phyloP scores from a whole-genome alignment of 139 green algal species.

The Chara braunii region DNA sequence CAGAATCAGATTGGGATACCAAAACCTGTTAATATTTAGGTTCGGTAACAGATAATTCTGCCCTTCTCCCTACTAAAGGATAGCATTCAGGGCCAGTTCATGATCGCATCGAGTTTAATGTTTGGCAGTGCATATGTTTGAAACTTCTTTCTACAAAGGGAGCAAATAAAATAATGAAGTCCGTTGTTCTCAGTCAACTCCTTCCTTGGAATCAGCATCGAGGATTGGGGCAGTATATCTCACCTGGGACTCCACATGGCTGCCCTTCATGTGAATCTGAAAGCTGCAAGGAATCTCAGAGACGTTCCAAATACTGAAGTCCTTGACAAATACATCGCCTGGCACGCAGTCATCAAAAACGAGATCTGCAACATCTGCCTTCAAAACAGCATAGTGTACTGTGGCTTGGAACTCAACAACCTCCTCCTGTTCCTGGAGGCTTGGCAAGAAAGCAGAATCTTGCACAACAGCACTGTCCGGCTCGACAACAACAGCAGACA shows the following conservation, averaged over 20 bases:
- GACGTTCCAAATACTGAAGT: constrained; percentile 30
- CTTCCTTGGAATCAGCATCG: too few relatives aligned
- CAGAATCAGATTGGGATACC: too few relatives aligned
- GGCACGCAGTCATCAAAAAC: constrained; percentile 32
- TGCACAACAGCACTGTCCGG: background rate
- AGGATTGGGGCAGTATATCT: too few relatives aligned
- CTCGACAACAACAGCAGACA: background rate
- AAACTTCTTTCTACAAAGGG: too few relatives aligned
- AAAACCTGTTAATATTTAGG: too few relatives aligned
- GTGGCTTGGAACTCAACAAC: constrained; percentile 1
- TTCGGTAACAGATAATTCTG: too few relatives aligned
- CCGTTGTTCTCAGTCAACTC: too few relatives aligned
- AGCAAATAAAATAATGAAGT: too few relatives aligned
- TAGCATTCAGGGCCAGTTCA: too few relatives aligned
- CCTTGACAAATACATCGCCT: constrained; percentile 12
- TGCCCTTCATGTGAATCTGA: background rate
- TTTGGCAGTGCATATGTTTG: too few relatives aligned
- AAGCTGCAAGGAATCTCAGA: constrained; percentile 6
- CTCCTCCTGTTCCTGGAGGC: background rate
- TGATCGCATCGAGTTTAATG: too few relatives aligned
- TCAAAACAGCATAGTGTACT: background rate
- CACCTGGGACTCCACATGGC: background rate
- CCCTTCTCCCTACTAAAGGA: too few relatives aligned
- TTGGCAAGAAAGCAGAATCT: background rate
- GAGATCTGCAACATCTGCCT: constrained; percentile 10